Evolutionary conservation across 108 stramenopile species (phyloP).

Genomic region (Nitzschia inconspicua): DNA sequence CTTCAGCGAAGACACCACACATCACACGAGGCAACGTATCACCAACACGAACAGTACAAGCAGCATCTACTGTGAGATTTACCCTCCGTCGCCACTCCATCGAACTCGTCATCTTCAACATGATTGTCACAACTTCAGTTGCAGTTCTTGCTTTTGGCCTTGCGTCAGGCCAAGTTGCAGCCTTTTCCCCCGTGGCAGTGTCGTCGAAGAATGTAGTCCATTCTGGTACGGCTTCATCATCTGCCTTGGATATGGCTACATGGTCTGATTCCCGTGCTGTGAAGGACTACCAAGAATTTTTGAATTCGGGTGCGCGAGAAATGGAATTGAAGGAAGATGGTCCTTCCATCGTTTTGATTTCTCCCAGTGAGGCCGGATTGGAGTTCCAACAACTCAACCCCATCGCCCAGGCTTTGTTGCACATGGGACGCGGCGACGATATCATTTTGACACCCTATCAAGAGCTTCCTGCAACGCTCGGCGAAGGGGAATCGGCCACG

Average conservation of each 20-base stretch:
- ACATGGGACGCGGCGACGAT: constrained; percentile 66
- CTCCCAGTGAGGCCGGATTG: constrained; percentile 27
- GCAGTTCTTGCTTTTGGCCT: too few species aligned
- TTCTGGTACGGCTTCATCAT: constrained; percentile 3
- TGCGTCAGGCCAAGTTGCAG: too few species aligned
- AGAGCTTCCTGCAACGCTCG: constrained; percentile 48
- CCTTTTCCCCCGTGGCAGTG: too few species aligned
- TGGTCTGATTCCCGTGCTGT: constrained; percentile 56
- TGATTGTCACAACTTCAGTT: too few species aligned
- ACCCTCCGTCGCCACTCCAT: too few species aligned
- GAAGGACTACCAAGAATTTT: constrained; percentile 75
- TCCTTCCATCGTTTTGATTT: constrained; percentile 64
- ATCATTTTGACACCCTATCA: constrained; percentile 50
- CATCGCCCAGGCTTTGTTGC: constrained; percentile 49
- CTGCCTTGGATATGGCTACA: constrained; percentile 24
- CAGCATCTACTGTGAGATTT: too few species aligned
- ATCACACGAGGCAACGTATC: too few species aligned
- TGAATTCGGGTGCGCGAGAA: constrained; percentile 67
- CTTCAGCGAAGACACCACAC: too few species aligned
- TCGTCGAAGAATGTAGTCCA: too few species aligned
- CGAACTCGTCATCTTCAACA: too few species aligned
- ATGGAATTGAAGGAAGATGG: constrained; percentile 55
- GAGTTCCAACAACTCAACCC: constrained; percentile 18
- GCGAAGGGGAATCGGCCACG: constrained; percentile 15
- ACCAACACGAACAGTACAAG: too few species aligned